These are phyloP conservation scores for Beauveria pseudobassiana DNA, from an alignment of 2,329 filamentous ascomycete genomes.

Conservation along the genomic window DNA sequence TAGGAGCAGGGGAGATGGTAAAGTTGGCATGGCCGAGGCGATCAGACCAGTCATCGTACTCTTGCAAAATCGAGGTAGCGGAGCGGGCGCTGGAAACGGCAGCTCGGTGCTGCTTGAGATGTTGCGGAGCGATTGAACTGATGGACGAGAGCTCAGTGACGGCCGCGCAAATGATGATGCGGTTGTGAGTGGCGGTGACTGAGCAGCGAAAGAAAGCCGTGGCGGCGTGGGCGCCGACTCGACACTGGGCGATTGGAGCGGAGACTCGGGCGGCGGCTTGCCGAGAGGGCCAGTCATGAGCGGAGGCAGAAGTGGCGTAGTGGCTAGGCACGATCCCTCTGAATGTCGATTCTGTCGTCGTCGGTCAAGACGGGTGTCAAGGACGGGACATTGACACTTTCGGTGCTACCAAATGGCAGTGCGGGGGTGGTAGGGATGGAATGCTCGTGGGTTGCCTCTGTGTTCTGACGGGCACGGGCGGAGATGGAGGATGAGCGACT, in stretches of 20 bases:
- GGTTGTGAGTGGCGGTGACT: slow-evolving; percentile 39
- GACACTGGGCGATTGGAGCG: slow-evolving; percentile 78
- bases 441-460: slow-evolving; percentile 41
- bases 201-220: slow-evolving; percentile 29
- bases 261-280: slow-evolving; percentile 59
- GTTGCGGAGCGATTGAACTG: slow-evolving; percentile 64
- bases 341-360: slow-evolving; percentile 39
- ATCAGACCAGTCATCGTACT: slow-evolving; percentile 75
- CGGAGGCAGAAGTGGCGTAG: slow-evolving; percentile 79
- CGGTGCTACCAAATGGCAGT: slow-evolving; percentile 53
- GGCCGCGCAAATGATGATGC: slow-evolving; percentile 35
- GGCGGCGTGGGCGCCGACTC: slow-evolving; percentile 46
- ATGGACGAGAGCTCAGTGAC: slow-evolving; percentile 69
- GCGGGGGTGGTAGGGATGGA: slow-evolving; percentile 54
- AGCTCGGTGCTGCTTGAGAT: slow-evolving; percentile 52
- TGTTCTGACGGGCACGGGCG: slow-evolving; percentile 41
- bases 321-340: slow-evolving; percentile 56
- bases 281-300: slow-evolving; percentile 56
- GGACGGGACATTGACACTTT: slow-evolving; percentile 42
- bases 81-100: slow-evolving; percentile 31
- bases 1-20: slow-evolving; percentile 77
- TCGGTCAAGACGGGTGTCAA: slow-evolving; percentile 38
- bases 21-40: slow-evolving; percentile 90
- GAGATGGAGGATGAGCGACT: slow-evolving; percentile 76
- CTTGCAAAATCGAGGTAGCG: slow-evolving; percentile 56